These are phyloP conservation scores for Climacium dendroides DNA, from an alignment of 225 moss, liverwort and hornwort species.

Conservation along the genomic window DNA sequence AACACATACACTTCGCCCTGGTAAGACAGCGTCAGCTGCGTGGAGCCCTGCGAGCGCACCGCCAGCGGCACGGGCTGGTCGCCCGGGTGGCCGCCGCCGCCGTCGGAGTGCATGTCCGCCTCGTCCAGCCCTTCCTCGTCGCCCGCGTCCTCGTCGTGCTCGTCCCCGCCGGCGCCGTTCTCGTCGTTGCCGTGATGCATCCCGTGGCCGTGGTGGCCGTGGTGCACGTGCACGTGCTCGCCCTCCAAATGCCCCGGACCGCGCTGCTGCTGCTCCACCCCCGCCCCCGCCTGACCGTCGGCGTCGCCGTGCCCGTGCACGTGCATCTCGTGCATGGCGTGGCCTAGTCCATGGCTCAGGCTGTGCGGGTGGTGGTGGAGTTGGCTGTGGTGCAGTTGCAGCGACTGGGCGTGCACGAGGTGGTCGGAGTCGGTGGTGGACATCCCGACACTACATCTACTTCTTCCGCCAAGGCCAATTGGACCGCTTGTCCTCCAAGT, in stretches of 20 bases:
- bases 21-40: conserved; percentile 87
- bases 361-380: conserved; percentile 64
- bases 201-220: conserved; percentile 43
- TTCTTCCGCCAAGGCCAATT: conserved; percentile 22
- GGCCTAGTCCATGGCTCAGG: conserved; percentile 56
- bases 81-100: conserved; percentile 64
- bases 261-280: conserved; percentile 20
- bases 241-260: conserved; percentile 38
- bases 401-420: conserved; percentile 57
- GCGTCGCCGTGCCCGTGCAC: conserved; percentile 34
- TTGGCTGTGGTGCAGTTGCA: conserved; percentile 45
- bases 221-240: conserved; percentile 41
- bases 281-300: conserved; percentile 32
- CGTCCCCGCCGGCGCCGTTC: conserved; percentile 56
- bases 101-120: conserved; percentile 91
- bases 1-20: conserved; percentile 97
- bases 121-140: conserved; percentile 91
- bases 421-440: conserved; percentile 60
- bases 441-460: conserved; percentile 61
- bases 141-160: conserved; percentile 69
- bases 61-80: conserved; percentile 54
- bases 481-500: neutral
- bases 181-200: conserved; percentile 56
- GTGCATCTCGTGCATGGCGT: conserved; percentile 65
- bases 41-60: conserved; percentile 66